Evolutionary conservation across 2,329 filamentous ascomycete species (phyloP).

Genomic region (Fusarium praegraminearum): DNA sequence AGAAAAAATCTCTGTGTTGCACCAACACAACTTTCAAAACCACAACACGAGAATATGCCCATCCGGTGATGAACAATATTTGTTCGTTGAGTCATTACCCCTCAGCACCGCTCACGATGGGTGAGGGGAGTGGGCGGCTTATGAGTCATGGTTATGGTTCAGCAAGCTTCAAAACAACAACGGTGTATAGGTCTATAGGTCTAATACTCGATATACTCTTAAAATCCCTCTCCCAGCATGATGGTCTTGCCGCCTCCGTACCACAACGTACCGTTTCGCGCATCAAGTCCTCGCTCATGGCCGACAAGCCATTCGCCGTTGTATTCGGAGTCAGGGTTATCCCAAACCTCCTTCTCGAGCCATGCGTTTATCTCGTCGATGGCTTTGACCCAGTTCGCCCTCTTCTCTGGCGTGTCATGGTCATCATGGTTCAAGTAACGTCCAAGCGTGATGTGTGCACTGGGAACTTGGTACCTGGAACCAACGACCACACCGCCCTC

Average conservation of each 20-base stretch:
- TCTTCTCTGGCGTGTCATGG: conserved; percentile 67
- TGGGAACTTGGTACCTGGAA: conserved; percentile 88
- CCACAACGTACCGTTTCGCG: conserved; percentile 81
- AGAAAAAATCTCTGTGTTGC: conserved; percentile 48
- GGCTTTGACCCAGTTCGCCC: conserved; percentile 72
- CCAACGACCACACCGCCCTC: conserved; percentile 75
- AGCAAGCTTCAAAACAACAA: conserved; percentile 19
- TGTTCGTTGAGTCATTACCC: conserved; percentile 13
- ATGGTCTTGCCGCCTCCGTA: conserved; percentile 86
- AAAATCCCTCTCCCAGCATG: conserved; percentile 71
- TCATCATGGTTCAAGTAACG: conserved; percentile 80
- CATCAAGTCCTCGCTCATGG: conserved; percentile 83
- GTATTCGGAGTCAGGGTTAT: conserved; percentile 57
- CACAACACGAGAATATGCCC: conserved; percentile 13
- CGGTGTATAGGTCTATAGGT: conserved; percentile 29
- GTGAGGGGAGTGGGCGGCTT: not conserved
- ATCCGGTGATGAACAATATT: conserved; percentile 13
- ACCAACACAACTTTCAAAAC: conserved; percentile 34
- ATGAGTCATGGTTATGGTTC: conserved; percentile 10
- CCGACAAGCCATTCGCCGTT: conserved; percentile 86
- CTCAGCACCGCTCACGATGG: conserved; percentile 10
- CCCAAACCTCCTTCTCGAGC: conserved; percentile 79
- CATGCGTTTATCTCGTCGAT: conserved; percentile 84
- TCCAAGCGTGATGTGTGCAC: conserved; percentile 88
- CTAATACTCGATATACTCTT: conserved; percentile 38